Conservation (phyloP, 2,329 filamentous ascomycete genomes). For the Aspergillus vadensis region DNA sequence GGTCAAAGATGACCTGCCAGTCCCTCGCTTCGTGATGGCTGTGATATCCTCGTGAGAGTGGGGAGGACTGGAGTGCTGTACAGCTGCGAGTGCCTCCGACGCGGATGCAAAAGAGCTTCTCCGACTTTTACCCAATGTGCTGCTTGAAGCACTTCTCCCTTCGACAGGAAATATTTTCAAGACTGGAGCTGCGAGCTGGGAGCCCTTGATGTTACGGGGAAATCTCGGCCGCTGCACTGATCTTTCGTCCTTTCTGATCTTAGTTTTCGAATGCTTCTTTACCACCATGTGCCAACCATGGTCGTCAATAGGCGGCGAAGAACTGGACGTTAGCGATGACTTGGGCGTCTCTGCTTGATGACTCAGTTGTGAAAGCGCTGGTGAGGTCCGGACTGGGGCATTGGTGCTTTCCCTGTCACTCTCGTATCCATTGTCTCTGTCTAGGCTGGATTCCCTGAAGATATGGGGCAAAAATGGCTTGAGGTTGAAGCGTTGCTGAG, state of each 20-base stretch:
- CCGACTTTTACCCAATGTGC: conserved; percentile 18
- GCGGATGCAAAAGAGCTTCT: conserved; percentile 37
- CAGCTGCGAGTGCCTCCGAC: conserved; percentile 40
- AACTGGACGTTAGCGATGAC: conserved; percentile 24
- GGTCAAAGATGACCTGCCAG: conserved; percentile 7
- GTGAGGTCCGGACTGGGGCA: conserved; percentile 27
- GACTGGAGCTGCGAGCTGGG: conserved; percentile 27
- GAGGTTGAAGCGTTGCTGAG: conserved; percentile 30
- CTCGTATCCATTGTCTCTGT: conserved; percentile 37
- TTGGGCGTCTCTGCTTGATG: conserved; percentile 33
- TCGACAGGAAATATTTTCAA: conserved; percentile 29
- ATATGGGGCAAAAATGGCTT: conserved; percentile 38
- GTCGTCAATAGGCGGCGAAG: conserved; percentile 26
- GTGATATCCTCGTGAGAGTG: conserved; percentile 19
- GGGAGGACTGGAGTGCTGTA: conserved; percentile 41
- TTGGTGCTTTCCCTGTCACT: conserved; percentile 35
- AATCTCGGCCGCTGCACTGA: conserved; percentile 20
- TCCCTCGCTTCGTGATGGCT: conserved; percentile 9
- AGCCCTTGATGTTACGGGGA: conserved; percentile 21
- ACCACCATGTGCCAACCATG: conserved; percentile 38
- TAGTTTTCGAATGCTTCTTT: conserved; percentile 22
- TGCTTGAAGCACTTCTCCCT: conserved; percentile 35
- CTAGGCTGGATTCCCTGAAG: conserved; percentile 30
- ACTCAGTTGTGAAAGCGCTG: conserved; percentile 34
- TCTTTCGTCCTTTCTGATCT: conserved; percentile 15